A percentile compares a stretch with the other conserved stretches of the same genome.
Conservation (phyloP, 2,329 filamentous ascomycete species). For the Verticillium klebahnii region DNA sequence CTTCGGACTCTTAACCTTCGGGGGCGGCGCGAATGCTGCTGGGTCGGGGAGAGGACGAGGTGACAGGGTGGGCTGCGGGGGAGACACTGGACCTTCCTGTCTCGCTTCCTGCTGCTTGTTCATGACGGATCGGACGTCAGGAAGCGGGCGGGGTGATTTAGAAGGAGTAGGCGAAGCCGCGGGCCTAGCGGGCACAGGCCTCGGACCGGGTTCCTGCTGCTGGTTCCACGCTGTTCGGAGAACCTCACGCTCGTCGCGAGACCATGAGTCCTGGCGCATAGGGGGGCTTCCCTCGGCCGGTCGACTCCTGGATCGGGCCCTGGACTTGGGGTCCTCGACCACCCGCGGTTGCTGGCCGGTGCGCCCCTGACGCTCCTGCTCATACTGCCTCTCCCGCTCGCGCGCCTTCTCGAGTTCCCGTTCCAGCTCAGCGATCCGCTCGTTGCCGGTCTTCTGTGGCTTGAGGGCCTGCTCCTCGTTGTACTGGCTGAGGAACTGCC, state of each 20-base stretch:
- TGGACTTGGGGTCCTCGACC: constrained; percentile 20
- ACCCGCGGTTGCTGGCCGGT: constrained; percentile 26
- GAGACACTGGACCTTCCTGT: constrained; percentile 12
- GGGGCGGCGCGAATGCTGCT: constrained; percentile 16
- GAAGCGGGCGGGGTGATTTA: constrained; percentile 18
- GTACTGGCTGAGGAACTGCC: constrained; percentile 85
- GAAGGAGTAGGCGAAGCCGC: constrained; percentile 11
- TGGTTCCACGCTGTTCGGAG: constrained; percentile 50
- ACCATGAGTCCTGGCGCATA: constrained; percentile 60
- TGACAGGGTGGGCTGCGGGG: constrained; percentile 21
- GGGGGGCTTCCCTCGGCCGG: constrained; percentile 31
- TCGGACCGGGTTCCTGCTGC: constrained; percentile 22
- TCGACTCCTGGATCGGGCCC: constrained; percentile 18
- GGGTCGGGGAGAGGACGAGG: constrained; percentile 38
- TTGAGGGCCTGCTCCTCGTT: constrained; percentile 58
- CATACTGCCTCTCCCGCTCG: constrained; percentile 58
- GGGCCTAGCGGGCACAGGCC: not conserved
- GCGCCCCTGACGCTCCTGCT: constrained; percentile 51
- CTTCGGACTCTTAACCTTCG: constrained; percentile 9
- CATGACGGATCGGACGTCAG: constrained; percentile 2
- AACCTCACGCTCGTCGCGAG: constrained; percentile 59
- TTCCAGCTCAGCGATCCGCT: constrained; percentile 60
- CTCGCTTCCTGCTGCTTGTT: constrained; percentile 1
- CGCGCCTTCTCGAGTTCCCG: constrained; percentile 60
- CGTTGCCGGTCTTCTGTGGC: constrained; percentile 18